Evolutionary conservation across 768 basidiomycete genomes (phyloP), one percentile per base, ranked within the genome.

Genomic region (Tephrocybe rancida): DNA sequence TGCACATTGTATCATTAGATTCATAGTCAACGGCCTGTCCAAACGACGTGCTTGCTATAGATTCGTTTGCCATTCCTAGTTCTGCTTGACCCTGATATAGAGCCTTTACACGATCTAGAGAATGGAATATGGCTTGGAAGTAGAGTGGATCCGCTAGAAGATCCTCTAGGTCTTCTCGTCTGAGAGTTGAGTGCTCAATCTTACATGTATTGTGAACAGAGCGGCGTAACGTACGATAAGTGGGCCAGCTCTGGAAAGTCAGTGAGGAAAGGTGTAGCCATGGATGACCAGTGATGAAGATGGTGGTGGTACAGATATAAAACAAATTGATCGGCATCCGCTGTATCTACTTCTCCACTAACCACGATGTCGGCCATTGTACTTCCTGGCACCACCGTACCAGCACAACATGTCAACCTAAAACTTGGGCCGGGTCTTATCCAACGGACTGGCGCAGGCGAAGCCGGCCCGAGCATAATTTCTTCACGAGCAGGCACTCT

Each of bases 101-200:
- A 14, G 79, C 77, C 63, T 88, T 87, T 35, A 96, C 92, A 24
- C 78, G 76, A 2, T 84, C 74, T 9, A 96, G 71, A 1, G 90
- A 84, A 69, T 95, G 88, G 58, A 98, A 88, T 56, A 90, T 75
- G 7, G 95, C 90, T 67, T 95, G 89, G 59, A 95, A 95, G 67
- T 95, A 95, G 14, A 74, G 72, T 0, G 86, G 88, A 65, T 97
- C 92, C 13, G 80, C 77, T 19, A 97, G 72, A 4, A 97, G 73
- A 64, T 95, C 93, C 68, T 97, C 91, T n/a, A 98, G 78, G 62
- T 95, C 93, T 59, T 92, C 88, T 46, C 90, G 84, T 59, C 93
- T 95, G 62, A n/a, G 44, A 42, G 25, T 27, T 30, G 26, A 22
- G 30, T 47, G 16, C 21, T 64, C 43, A 57, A 50, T 48, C 19